Conservation (phyloP, 2,329 filamentous ascomycete species). For the Rhinocladiella similis region DNA sequence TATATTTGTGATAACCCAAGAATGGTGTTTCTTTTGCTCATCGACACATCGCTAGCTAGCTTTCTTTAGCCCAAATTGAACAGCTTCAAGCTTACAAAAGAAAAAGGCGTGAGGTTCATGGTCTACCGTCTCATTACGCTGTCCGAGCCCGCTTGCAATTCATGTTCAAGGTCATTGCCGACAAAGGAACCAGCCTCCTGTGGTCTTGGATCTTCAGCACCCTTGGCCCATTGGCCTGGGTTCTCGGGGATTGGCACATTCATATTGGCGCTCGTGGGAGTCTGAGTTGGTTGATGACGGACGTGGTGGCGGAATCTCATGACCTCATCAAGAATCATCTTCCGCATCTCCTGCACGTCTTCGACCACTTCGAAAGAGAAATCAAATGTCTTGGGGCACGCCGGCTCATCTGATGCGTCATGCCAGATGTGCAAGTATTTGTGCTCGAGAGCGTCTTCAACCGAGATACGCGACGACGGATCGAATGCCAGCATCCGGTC, state of each 20-base stretch:
- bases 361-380: slow-evolving; percentile 99
- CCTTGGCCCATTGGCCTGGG: slow-evolving; percentile 52
- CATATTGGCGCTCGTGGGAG: slow-evolving; percentile 24
- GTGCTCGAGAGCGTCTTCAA: slow-evolving; percentile 94
- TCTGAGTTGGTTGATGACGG: slow-evolving; percentile 46
- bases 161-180: slow-evolving; percentile 50
- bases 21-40: neutral
- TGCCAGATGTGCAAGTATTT: slow-evolving; percentile 98
- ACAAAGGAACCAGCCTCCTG: slow-evolving; percentile 52
- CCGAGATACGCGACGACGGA: slow-evolving; percentile 86
- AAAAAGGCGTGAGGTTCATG: neutral
- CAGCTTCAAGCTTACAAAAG: neutral
- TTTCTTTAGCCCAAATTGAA: neutral
- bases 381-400: slow-evolving; percentile 91
- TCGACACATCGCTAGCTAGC: slow-evolving; percentile 1
- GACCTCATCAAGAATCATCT: slow-evolving; percentile 97
- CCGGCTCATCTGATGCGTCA: slow-evolving; percentile 92
- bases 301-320: slow-evolving; percentile 72
- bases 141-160: slow-evolving; percentile 59
- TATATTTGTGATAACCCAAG: neutral
- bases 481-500: slow-evolving; percentile 98
- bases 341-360: slow-evolving; percentile 90
- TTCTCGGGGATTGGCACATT: slow-evolving; percentile 65
- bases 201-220: slow-evolving; percentile 62
- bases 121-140: slow-evolving; percentile 36